Conservation (phyloP, 192 early-diverging fungal species). For the Entomortierella lignicola region DNA sequence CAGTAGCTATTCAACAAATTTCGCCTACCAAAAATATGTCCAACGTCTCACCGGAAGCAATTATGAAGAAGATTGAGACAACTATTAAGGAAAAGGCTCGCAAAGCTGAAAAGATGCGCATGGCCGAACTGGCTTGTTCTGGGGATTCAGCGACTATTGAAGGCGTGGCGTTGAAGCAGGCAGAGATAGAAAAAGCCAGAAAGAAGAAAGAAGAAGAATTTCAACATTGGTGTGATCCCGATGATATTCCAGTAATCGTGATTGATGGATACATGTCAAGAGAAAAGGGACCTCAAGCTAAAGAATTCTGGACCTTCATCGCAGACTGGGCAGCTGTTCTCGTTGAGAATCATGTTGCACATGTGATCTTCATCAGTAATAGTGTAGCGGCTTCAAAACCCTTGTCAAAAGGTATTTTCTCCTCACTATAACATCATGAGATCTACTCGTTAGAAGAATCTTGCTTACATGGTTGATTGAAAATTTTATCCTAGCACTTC, state of each 20-base stretch:
- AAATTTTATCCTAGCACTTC: conserved; percentile 61
- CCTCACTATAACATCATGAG: too few relatives aligned
- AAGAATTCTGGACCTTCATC: conserved; percentile 75
- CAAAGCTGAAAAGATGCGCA: not conserved
- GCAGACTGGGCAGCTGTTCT: conserved; percentile 87
- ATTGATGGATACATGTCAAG: conserved; percentile 88
- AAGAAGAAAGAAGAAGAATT: conserved; percentile 35
- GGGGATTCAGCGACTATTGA: conserved; percentile 10
- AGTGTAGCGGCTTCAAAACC: conserved; percentile 75
- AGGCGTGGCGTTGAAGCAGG: conserved; percentile 1
- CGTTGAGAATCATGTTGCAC: conserved; percentile 86
- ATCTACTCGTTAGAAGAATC: too few relatives aligned
- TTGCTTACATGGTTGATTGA: not conserved
- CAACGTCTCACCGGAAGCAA: conserved; percentile 60
- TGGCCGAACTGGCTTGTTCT: not conserved
- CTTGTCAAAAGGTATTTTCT: conserved; percentile 71
- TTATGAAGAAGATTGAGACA: conserved; percentile 47
- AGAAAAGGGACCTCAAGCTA: conserved; percentile 67
- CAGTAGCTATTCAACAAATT: conserved; percentile 71
- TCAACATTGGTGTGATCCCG: conserved; percentile 52
- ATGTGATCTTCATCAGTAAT: conserved; percentile 90
- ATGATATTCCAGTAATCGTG: conserved; percentile 86
- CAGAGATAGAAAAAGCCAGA: conserved; percentile 13
- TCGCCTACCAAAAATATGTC: conserved; percentile 49
- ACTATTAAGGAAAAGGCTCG: conserved; percentile 39